Evolutionary conservation across 768 basidiomycete genomes (phyloP), one percentile per base, ranked within the genome.

Genomic region (Suillus ampliporus): DNA sequence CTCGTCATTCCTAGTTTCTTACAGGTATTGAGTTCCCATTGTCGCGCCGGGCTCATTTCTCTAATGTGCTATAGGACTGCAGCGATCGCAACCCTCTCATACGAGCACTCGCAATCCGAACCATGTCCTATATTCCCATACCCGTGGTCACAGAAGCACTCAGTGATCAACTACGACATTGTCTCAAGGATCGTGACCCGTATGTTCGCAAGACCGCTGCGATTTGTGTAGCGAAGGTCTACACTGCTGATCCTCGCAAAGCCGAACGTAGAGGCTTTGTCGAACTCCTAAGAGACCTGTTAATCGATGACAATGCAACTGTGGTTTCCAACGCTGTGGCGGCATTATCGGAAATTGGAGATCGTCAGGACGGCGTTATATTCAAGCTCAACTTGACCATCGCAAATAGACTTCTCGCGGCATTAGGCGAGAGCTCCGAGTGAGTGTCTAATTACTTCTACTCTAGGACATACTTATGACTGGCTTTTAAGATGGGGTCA

Each of bases 181-280:
- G 91, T 65, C 82, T 99, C 47, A 92, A 94, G 71, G 97, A 99
- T 74, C 84, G 89, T 17, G 97, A 99, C 75, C 95, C 97, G 21
- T 99, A 99, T 75, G 97, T 99, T 17, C 90, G 97, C 64, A 99
- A 99, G 80, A 99, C 97, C 5, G 95, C 97, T 21, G 96, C 97
- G 1, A 95, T 99, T 31, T 97, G 95, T 69, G 97, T 99, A 15
- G 96, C 94, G 17, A 99, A 99, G 76, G 81, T 99, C 21, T 99
- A 97, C 71, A 83, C 89, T 17, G 91, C 93, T 35, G 97, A 97
- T 72, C 89, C 91, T 34, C 83, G 90, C 63, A 86, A 89, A 69
- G 91, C 94, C 26, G 96, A 97, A 76, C 89, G 87, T 68, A 89
- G 89, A 57, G 94, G 93, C 6, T 99, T 98, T 71, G 93, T 99